These are phyloP conservation scores for Senna tora DNA, from an alignment of 306 rosid species.

Conservation along the genomic window DNA sequence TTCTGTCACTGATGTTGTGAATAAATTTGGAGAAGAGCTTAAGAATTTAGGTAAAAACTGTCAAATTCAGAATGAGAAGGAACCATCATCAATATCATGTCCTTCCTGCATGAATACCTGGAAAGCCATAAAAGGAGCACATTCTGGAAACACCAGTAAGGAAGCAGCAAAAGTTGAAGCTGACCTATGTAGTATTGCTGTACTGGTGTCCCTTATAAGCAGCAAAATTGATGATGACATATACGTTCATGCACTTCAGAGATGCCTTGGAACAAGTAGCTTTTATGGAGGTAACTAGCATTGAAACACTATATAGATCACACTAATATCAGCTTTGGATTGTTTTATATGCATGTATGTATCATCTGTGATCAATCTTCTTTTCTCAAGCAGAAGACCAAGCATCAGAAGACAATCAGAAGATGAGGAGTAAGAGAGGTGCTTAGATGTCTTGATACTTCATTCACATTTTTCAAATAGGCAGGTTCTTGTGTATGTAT, in stretches of 20 bases:
- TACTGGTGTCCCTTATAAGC: conserved; percentile 42
- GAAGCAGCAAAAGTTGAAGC: too few relatives aligned
- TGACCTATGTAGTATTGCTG: conserved; percentile 49
- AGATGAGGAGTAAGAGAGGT: conserved; percentile 29
- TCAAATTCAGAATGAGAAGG: conserved; percentile 23
- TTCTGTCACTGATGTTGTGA: conserved; percentile 44
- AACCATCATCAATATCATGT: conserved; percentile 26
- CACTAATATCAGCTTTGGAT: too few relatives aligned
- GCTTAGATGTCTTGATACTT: conserved; percentile 17
- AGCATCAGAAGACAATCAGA: conserved; percentile 14
- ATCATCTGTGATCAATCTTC: neutral
- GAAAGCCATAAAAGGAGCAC: conserved; percentile 32
- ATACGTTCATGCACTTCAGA: conserved; percentile 28
- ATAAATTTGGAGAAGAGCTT: conserved; percentile 39
- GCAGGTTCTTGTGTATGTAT: conserved; percentile 9
- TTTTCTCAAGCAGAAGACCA: conserved; percentile 25
- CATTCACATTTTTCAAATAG: neutral
- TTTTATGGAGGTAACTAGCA: too few relatives aligned
- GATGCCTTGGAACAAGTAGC: conserved; percentile 43
- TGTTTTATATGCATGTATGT: too few relatives aligned
- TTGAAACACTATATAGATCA: too few relatives aligned
- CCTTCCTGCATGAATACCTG: conserved; percentile 39
- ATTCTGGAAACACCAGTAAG: neutral
- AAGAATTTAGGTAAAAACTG: conserved; percentile 38
- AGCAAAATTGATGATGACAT: conserved; percentile 26